A percentile compares a stretch with the other conserved stretches of the same genome.
Conservation (phyloP, 306 rosid species). For the Senna siamea region DNA sequence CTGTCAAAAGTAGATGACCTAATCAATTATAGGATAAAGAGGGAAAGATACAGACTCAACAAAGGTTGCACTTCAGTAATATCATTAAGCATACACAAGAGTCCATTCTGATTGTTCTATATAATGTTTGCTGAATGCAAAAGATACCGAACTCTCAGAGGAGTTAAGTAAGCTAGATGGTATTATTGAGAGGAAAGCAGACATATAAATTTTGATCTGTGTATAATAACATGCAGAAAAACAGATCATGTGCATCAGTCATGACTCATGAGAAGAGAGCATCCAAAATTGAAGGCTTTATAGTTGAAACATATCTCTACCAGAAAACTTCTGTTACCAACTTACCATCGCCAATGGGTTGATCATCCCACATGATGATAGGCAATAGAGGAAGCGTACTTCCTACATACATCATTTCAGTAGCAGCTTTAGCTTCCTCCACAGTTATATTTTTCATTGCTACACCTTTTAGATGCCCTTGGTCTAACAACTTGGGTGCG, state of each 20-base stretch:
- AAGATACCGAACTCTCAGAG: no score
- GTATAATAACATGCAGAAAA: no score
- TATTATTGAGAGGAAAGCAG: no score
- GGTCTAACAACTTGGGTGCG: slow-evolving; percentile 72
- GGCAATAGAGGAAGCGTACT: slow-evolving; percentile 92
- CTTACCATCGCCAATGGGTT: slow-evolving; percentile 81
- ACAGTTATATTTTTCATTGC: slow-evolving; percentile 49
- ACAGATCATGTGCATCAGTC: neutral
- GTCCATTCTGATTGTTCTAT: no score
- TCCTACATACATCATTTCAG: slow-evolving; percentile 93
- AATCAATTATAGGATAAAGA: neutral
- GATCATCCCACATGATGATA: slow-evolving; percentile 78
- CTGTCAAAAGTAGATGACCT: slow-evolving; percentile 46
- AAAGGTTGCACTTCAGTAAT: no score
- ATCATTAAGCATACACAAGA: no score
- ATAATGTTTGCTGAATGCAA: no score
- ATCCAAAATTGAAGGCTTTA: slow-evolving; percentile 19
- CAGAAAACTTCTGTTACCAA: no score
- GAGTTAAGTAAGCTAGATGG: no score
- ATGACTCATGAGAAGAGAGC: slow-evolving; percentile 17
- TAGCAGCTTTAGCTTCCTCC: slow-evolving; percentile 69
- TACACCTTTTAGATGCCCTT: slow-evolving; percentile 61
- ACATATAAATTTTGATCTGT: no score
- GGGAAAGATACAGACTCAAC: neutral
- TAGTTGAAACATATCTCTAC: neutral